Conservation (phyloP, 2,329 filamentous ascomycete species). For the Stachybotrys chlorohalonatus region DNA sequence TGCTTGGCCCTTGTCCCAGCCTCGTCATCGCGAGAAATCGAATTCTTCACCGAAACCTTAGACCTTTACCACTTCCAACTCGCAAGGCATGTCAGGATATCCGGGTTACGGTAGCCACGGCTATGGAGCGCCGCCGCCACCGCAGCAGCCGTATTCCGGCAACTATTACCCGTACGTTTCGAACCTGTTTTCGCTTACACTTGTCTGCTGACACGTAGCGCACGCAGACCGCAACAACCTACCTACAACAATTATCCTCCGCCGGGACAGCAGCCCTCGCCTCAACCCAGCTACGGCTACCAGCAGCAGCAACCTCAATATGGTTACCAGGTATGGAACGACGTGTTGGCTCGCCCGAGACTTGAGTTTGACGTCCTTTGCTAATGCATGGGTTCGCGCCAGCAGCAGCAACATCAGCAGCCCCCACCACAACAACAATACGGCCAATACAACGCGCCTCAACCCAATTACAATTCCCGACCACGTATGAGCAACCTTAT, state of each 20-base stretch:
- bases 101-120: slow-evolving; percentile 42
- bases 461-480: slow-evolving; percentile 37
- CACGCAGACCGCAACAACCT: slow-evolving; percentile 27
- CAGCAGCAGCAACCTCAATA: slow-evolving; percentile 32
- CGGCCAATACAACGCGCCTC: slow-evolving; percentile 21
- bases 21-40: not conserved
- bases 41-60: not conserved
- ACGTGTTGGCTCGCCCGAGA: not conserved
- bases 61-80: not conserved
- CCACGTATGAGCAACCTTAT: slow-evolving; percentile 30
- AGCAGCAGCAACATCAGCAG: slow-evolving; percentile 16
- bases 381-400: not conserved
- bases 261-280: slow-evolving; percentile 35
- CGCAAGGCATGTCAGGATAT: slow-evolving; percentile 51
- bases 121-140: slow-evolving; percentile 24
- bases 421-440: slow-evolving; percentile 23
- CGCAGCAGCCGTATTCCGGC: slow-evolving; percentile 28
- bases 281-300: slow-evolving; percentile 38
- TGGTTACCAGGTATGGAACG: slow-evolving; percentile 20
- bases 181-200: not conserved
- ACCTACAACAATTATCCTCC: slow-evolving; percentile 41
- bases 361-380: slow-evolving; percentile 2
- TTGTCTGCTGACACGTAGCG: slow-evolving; percentile 6
- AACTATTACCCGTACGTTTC: slow-evolving; percentile 43
- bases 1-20: slow-evolving; percentile 3